These are phyloP conservation scores for Trichophyton simii DNA, from an alignment of 2,329 filamentous ascomycete species.

Conservation along the genomic window DNA sequence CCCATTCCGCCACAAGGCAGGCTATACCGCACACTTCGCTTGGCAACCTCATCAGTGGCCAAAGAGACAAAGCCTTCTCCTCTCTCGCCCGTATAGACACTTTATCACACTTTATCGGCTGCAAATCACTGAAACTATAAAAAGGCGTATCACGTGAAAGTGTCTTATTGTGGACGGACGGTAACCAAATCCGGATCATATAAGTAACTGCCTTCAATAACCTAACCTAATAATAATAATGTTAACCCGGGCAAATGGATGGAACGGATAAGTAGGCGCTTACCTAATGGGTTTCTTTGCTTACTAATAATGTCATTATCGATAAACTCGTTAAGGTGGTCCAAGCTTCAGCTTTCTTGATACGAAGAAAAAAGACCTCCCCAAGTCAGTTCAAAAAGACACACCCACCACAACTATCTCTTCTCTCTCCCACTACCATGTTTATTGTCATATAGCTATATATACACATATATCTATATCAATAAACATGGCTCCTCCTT, in stretches of 20 bases:
- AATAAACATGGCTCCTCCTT: slow-evolving; percentile 23
- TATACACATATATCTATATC: not conserved
- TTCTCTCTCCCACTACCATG: not conserved
- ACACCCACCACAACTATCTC: not conserved
- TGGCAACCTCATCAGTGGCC: not conserved
- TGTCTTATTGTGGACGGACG: not conserved
- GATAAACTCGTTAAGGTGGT: not conserved
- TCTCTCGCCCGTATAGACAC: not conserved
- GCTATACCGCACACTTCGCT: not conserved
- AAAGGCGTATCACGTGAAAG: not conserved
- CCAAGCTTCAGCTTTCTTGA: not conserved
- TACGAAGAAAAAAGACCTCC: not conserved
- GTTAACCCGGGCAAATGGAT: no score
- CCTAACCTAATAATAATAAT: not conserved
- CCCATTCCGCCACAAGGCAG: not conserved
- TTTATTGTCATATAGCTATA: not conserved
- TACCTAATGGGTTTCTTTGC: no score
- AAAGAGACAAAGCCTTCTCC: not conserved
- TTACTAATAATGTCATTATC: not conserved
- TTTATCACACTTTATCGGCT: not conserved
- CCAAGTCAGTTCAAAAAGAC: not conserved
- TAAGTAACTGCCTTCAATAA: no score
- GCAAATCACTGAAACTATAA: not conserved
- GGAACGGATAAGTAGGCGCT: no score
- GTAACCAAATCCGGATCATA: not conserved